Evolutionary conservation across 495 filamentous ascomycete genomes (phyloP), one percentile per base, ranked within the genome.

Genomic region (Choiromyces venosus): DNA sequence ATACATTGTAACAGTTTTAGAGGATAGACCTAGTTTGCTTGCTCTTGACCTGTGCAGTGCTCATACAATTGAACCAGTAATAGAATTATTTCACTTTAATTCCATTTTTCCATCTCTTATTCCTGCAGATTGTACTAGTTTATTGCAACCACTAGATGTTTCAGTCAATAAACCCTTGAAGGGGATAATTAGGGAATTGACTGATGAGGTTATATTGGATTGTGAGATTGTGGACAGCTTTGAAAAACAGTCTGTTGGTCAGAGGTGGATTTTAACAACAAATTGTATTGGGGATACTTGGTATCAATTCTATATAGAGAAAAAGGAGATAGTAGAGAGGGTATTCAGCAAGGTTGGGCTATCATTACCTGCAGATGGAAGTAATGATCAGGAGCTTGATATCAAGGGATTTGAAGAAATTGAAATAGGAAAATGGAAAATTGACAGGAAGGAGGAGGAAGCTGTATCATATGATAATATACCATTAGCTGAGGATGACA

Each of bases 281-380:
- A 40, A 40, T 18, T 68, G 66, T 72, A 39, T 46, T 72, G 70
- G 64, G 16, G 25, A 72, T 72, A 42, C 70, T 3, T 72, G 64
- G 64, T 72, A 66, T 67, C 37, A 44, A 29, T 67, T 67, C 52
- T 66, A 35, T 67, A 37, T 46, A 0, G 70, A 56, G 25, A 72
- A 67, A 36, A 0, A 37, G 37, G 70, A 67, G 0, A 0, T 67
- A 29, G 38, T 72, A 35, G 25, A 46, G 16, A 52, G 52, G 9
- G 37, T 40, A 19, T 68, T 68, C 37, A 1, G 35, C 9, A 68
- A 68, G 44, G 66, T 25, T 68, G 37, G 66, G n/a, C 21, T 68
- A 35, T 38, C 35, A 12, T 14, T 68, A 12, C 66, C 37, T 21
- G 44, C 35, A n/a, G 66, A 68, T 21, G 2, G 66, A 10, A 42